These are phyloP conservation scores for Sonneratia caseolaris DNA, from an alignment of 345 rosid genomes.

Conservation along the genomic window DNA sequence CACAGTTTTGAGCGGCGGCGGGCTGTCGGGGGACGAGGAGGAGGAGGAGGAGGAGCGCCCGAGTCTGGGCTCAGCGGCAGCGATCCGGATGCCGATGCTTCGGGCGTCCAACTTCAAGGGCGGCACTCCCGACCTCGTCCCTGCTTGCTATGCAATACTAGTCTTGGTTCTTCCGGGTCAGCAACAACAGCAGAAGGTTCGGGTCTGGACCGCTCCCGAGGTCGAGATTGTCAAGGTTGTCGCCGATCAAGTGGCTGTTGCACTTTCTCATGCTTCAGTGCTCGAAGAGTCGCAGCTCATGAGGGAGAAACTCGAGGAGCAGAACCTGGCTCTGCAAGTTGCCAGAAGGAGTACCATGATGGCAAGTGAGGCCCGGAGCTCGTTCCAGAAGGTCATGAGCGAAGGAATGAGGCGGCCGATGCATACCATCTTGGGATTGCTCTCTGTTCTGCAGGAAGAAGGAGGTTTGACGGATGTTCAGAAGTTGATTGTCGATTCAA, in stretches of 20 bases:
- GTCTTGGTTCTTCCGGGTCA: conserved; percentile 64
- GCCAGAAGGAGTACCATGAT: conserved; percentile 62
- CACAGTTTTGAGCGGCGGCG: conserved; percentile 51
- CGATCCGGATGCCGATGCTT: conserved; percentile 94
- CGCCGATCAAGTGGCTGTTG: conserved; percentile 94
- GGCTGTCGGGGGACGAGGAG: conserved; percentile 13
- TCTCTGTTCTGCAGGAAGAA: conserved; percentile 66
- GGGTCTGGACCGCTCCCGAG: conserved; percentile 69
- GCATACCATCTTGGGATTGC: conserved; percentile 66
- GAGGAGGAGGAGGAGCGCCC: conserved; percentile 15
- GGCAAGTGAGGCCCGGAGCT: conserved; percentile 72
- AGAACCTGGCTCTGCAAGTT: conserved; percentile 64
- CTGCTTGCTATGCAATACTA: conserved; percentile 63
- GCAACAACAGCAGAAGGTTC: conserved; percentile 20
- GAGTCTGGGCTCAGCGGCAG: conserved; percentile 53
- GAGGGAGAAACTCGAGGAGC: conserved; percentile 77
- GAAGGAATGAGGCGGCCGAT: conserved; percentile 88
- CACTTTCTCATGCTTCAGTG: conserved; percentile 83
- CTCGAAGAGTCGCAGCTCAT: conserved; percentile 87
- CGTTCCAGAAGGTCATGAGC: conserved; percentile 77
- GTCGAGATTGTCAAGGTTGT: conserved; percentile 80
- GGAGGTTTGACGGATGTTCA: conserved; percentile 42
- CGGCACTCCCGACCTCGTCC: conserved; percentile 65
- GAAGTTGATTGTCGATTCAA: conserved; percentile 52
- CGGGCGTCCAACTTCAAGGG: conserved; percentile 65